phyloP scores from a whole-genome alignment of 805 yeast genomes.

The Schwanniomyces occidentalis region DNA sequence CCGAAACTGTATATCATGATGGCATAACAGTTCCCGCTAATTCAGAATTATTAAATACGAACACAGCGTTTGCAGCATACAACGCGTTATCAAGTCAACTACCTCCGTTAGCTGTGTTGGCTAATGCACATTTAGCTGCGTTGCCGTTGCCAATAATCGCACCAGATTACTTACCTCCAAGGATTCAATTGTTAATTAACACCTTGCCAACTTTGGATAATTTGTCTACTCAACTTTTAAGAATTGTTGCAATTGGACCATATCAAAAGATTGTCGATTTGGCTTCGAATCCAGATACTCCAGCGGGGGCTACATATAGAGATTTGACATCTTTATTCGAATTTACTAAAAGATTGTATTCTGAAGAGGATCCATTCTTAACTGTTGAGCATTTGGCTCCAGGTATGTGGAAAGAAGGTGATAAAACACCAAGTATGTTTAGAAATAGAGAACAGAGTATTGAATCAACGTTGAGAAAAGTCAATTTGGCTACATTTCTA shows the following conservation, averaged over 20 bases:
- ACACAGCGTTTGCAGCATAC: slow-evolving; percentile 42
- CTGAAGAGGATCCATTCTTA: slow-evolving; percentile 70
- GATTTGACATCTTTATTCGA: slow-evolving; percentile 76
- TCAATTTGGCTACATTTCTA: slow-evolving; percentile 83
- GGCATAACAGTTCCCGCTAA: slow-evolving; percentile 36
- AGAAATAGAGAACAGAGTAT: slow-evolving; percentile 62
- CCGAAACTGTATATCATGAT: slow-evolving; percentile 18
- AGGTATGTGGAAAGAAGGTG: slow-evolving; percentile 68
- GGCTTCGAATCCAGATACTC: slow-evolving; percentile 63
- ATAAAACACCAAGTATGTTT: slow-evolving; percentile 55
- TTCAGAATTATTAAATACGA: slow-evolving; percentile 42
- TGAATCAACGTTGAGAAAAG: slow-evolving; percentile 71
- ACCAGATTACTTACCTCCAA: slow-evolving; percentile 54
- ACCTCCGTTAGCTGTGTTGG: slow-evolving; percentile 33
- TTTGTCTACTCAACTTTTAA: slow-evolving; percentile 74
- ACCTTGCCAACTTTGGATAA: slow-evolving; percentile 79
- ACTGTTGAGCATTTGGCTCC: slow-evolving; percentile 69
- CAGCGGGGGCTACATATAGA: slow-evolving; percentile 65
- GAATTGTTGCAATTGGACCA: slow-evolving; percentile 71
- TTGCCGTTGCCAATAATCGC: slow-evolving; percentile 60
- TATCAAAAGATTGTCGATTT: slow-evolving; percentile 73
- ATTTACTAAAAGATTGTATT: slow-evolving; percentile 69
- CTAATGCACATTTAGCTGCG: slow-evolving; percentile 57
- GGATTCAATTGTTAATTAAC: slow-evolving; percentile 64
- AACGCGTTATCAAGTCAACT: slow-evolving; percentile 40